These are phyloP conservation scores for Coemansia sp. DNA, from an alignment of 192 early-diverging fungal genomes.

Conservation along the genomic window DNA sequence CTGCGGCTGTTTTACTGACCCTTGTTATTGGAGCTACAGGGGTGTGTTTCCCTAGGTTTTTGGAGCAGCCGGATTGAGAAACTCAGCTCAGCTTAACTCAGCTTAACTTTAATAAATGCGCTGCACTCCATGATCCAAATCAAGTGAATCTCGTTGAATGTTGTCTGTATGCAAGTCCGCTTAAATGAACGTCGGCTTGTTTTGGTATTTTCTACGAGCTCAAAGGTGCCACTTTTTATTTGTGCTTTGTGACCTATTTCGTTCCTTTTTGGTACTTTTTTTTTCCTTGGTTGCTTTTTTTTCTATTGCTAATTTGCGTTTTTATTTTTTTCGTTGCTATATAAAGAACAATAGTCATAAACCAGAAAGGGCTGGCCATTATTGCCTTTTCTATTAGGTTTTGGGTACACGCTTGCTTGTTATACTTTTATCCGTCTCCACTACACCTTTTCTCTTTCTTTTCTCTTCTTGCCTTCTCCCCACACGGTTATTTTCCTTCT, in stretches of 20 bases:
- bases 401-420: not conserved
- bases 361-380: slow-evolving; percentile 2
- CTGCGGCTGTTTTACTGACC: no score
- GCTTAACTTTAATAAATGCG: no score
- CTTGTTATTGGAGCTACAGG: no score
- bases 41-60: no score
- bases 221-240: no score
- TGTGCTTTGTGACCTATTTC: not conserved
- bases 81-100: no score
- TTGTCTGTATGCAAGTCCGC: no score
- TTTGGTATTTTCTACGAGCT: no score
- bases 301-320: slow-evolving; percentile 7
- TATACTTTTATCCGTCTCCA: not conserved
- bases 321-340: slow-evolving; percentile 14
- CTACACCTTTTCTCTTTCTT: slow-evolving; percentile 4
- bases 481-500: slow-evolving; percentile 1
- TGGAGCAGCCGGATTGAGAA: no score
- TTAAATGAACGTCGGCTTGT: no score
- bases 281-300: not conserved
- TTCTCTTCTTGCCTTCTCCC: not conserved
- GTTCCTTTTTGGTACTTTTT: not conserved
- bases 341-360: not conserved
- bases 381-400: not conserved
- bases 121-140: no score
- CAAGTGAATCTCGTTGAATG: no score